Conservation (phyloP, 2,329 filamentous ascomycete genomes). For the Fusarium sterilihyphosum region DNA sequence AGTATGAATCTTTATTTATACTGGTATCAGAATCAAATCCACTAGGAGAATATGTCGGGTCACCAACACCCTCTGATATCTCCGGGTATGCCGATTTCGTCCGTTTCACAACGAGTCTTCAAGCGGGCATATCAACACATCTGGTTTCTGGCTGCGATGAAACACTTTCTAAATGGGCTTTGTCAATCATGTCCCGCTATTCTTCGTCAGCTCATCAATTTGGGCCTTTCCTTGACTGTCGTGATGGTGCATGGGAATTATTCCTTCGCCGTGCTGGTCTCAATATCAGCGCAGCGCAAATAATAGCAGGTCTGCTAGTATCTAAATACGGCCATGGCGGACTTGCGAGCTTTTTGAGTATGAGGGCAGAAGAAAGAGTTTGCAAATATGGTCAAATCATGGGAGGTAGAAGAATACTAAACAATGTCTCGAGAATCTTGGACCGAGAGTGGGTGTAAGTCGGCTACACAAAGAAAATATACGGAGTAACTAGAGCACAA, state of each 20-base stretch:
- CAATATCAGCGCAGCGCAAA: slow-evolving; percentile 51
- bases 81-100: slow-evolving; percentile 61
- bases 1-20: slow-evolving; percentile 75
- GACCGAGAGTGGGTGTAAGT: slow-evolving; percentile 19
- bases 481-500: background rate
- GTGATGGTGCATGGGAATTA: slow-evolving; percentile 54
- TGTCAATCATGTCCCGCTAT: slow-evolving; percentile 61
- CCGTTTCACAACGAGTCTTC: slow-evolving; percentile 57
- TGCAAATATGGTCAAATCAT: slow-evolving; percentile 42
- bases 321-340: slow-evolving; percentile 42
- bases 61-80: slow-evolving; percentile 54
- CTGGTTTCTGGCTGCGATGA: slow-evolving; percentile 62
- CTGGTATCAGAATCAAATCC: slow-evolving; percentile 68
- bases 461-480: background rate
- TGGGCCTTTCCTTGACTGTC: slow-evolving; percentile 49
- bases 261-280: slow-evolving; percentile 50
- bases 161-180: slow-evolving; percentile 64
- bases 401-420: slow-evolving; percentile 41
- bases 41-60: slow-evolving; percentile 53
- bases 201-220: slow-evolving; percentile 41
- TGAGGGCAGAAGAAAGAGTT: slow-evolving; percentile 42
- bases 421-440: slow-evolving; percentile 16
- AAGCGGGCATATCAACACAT: slow-evolving; percentile 51
- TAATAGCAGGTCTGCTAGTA: slow-evolving; percentile 43
- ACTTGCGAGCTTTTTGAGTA: slow-evolving; percentile 46